phyloP scores from a whole-genome alignment of 202 grass and related monocot species.

The Sporobolus alterniflorus region DNA sequence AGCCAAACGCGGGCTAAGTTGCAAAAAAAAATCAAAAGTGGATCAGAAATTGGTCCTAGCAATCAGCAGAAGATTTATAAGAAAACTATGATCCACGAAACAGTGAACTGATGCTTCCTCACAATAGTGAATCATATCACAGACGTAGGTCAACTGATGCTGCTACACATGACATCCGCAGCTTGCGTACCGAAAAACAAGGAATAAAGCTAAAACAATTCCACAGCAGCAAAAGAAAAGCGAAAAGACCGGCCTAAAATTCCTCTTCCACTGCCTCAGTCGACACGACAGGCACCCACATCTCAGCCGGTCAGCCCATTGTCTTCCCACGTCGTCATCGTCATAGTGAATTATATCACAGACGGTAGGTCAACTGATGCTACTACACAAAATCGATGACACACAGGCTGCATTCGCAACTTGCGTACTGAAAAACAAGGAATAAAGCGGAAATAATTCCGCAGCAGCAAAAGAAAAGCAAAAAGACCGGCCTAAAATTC shows the following conservation, averaged over 20 bases:
- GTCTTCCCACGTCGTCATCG: background rate
- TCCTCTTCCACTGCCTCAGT: constrained; percentile 28
- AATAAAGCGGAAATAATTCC: constrained; percentile 10
- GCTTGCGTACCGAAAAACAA: background rate
- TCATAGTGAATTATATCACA: too few relatives aligned
- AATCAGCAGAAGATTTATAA: too few relatives aligned
- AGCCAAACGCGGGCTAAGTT: too few relatives aligned
- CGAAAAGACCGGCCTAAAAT: constrained; percentile 1
- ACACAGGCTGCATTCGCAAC: background rate
- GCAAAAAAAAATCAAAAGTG: too few relatives aligned
- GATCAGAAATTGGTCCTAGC: too few relatives aligned
- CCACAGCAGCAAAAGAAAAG: background rate
- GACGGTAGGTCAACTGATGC: too few relatives aligned
- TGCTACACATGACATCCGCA: background rate
- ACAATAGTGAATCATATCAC: too few relatives aligned
- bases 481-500: constrained; percentile 19
- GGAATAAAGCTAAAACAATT: constrained; percentile 10
- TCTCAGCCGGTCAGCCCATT: background rate
- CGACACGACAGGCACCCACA: background rate
- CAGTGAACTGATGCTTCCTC: too few relatives aligned
- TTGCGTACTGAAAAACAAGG: background rate
- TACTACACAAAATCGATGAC: background rate
- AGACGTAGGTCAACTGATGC: too few relatives aligned
- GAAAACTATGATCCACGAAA: too few relatives aligned
- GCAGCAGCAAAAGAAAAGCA: background rate